Base-by-base conservation (phyloP, 176 grass and related monocot genomes). In the Puccinellia tenuiflora region DNA sequence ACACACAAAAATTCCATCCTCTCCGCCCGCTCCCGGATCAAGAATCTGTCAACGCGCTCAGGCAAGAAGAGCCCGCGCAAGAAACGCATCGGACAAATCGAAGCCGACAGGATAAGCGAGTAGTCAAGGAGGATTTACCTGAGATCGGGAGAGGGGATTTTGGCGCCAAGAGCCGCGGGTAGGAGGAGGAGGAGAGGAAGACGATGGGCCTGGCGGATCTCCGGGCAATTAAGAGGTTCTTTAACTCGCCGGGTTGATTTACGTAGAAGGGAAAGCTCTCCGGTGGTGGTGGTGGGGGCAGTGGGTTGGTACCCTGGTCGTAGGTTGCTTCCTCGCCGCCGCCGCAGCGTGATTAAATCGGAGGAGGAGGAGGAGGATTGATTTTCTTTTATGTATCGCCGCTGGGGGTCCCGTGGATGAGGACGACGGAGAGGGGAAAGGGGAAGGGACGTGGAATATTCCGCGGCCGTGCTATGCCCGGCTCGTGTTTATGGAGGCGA, bases 371-470 rank as follows among this genome's bases (percentile, higher is more conserved):
- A 2, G 1, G 67, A 7, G 37, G 66, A 14, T 29, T 48, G 24
- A 25, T 5, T 73, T 48, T 46, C 47, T 14, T 28, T 62, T 62
- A 30, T 62, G 26, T 72, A 46, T 46, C 18, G 68, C 24, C 28
- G 68, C 68, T 72, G 68, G 63, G 62, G 64, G 33, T 66, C 63
- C 33, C 9, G 65, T 25, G 69, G 71, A 73, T 22, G 68, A 26
- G 13, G 50, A 6, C 69, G 50, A 6, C 69, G 39, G 25, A 34
- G 29, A 18, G 40, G 30, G 1, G 25, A 13, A 56, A 56, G 4
- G 63, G 63, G 28, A 21, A 60, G 17, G 48, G 79, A 37, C 42
- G 85, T 77, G 60, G 85, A 77, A 77, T 68, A 37, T 82, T 76
- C 64, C 66, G 28, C 53, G n/a, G 35, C 75, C 75, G 52, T 77